Base-by-base conservation (phyloP, 306 rosid genomes). In the Corylus heterophylla region DNA sequence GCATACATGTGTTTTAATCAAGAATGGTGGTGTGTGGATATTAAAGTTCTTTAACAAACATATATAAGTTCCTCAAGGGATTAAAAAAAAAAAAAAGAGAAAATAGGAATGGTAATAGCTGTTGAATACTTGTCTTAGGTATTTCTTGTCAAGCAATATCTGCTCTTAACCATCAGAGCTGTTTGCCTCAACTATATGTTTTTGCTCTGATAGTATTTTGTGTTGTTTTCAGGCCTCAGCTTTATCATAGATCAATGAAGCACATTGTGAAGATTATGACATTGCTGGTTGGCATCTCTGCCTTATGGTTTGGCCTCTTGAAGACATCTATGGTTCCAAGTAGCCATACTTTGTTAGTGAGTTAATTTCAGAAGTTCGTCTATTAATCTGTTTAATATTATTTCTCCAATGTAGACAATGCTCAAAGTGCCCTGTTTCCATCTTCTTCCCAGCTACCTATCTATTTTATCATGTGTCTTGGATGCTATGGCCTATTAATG, bases 401-500 rank as follows among this genome's bases (percentile, higher is more conserved):
- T 69, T 1, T 58, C 13, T 62, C 56, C 49, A 7, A 31, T 27
- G 56, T 72, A 37, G n/a, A 42, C 16, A 42, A 49, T 47, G 58
- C 69, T 75, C 39, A 54, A 73, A 2, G 8, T 67, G 31, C 59
- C 54, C 37, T 47, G 39, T 71, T 73, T 42, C 39, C 62, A 73
- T 76, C 44, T 5, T 73, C 55, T 59, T 76, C 68, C 70, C 85
- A 86, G 86, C 83, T 84, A 54, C 89, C 89, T 22, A 77, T 88
- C 45, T 88, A 88, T 75, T 84, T 83, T n/a, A 27, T 86, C 20
- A 81, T 86, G 25, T 81, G 86, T 22, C 86, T 88, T 13, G 91
- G 91, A 74, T 88, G 91, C 83, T 88, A 88, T 77, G 91, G 88
- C 49, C 81, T 86, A 13, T 72, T 88, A 59, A 86, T 86, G 91